Evolutionary conservation across 768 basidiomycete species (phyloP).

Genomic region (Boletus eberwhitei): DNA sequence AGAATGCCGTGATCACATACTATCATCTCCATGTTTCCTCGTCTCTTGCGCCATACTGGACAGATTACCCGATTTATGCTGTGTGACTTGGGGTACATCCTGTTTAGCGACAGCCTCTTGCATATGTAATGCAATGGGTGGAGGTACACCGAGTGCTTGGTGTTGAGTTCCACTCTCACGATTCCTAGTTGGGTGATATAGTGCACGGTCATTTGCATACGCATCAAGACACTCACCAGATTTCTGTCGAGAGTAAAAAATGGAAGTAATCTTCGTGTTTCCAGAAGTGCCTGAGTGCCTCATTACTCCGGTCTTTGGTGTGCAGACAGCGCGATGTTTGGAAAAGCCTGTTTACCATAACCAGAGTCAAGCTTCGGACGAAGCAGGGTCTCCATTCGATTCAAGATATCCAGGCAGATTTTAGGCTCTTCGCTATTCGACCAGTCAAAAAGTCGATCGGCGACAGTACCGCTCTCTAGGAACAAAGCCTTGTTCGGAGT

Average conservation of each 20-base stretch:
- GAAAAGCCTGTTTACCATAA: not conserved
- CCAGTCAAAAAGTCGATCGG: conserved; percentile 10
- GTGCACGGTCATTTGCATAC: no score
- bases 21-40: no score
- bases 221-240: conserved; percentile 4
- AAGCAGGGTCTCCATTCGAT: conserved; percentile 7
- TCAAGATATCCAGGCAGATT: conserved; percentile 2
- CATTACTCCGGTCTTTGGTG: not conserved
- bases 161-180: no score
- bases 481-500: no score
- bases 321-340: not conserved
- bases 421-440: not conserved
- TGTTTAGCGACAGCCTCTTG: no score
- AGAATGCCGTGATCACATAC: no score
- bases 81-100: no score
- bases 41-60: no score
- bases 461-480: not conserved
- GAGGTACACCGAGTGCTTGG: not conserved
- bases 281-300: conserved; percentile 6
- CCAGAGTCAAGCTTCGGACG: not conserved
- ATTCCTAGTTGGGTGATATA: no score
- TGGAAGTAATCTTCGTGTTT: conserved; percentile 5
- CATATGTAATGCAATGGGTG: no score
- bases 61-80: no score
- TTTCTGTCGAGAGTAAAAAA: conserved; percentile 9